Conservation (phyloP, 2,329 filamentous ascomycete species). For the Bipolaris gigantea region DNA sequence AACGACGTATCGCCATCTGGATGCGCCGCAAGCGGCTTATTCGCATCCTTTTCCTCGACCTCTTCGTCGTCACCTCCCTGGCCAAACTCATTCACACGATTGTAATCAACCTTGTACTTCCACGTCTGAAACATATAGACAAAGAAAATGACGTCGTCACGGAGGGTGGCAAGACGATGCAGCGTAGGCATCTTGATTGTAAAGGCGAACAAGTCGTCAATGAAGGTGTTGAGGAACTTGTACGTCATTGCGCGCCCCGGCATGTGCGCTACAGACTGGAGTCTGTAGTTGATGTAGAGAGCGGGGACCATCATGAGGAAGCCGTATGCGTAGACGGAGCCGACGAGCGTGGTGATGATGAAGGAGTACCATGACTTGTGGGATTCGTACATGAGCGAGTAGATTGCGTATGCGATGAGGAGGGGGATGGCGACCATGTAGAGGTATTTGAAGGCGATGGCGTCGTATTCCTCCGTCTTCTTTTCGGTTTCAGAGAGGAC, state of each 20-base stretch:
- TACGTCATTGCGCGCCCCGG: slow-evolving; percentile 95
- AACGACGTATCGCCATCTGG: slow-evolving; percentile 35
- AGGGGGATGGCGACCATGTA: slow-evolving; percentile 90
- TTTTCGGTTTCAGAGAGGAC: slow-evolving; percentile 92
- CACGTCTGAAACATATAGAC: slow-evolving; percentile 94
- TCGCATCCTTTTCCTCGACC: slow-evolving; percentile 55
- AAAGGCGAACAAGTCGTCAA: slow-evolving; percentile 97
- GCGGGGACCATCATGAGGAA: slow-evolving; percentile 99
- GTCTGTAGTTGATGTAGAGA: slow-evolving; percentile 97
- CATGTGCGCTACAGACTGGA: slow-evolving; percentile 93
- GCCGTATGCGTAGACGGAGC: slow-evolving; percentile 94
- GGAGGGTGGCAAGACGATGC: slow-evolving; percentile 86
- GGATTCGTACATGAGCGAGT: slow-evolving; percentile 87
- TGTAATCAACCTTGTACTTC: slow-evolving; percentile 90
- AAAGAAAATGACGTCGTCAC: slow-evolving; percentile 98
- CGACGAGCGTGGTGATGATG: slow-evolving; percentile 91
- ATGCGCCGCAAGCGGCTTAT: slow-evolving; percentile 44
- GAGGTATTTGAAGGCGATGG: slow-evolving; percentile 96
- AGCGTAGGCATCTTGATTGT: slow-evolving; percentile 99
- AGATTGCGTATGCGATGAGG: slow-evolving; percentile 82
- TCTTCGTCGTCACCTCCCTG: slow-evolving; percentile 90
- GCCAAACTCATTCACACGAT: slow-evolving; percentile 93
- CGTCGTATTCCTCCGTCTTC: slow-evolving; percentile 97
- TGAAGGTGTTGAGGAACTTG: slow-evolving; percentile 98
- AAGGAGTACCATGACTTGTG: slow-evolving; percentile 99